These are phyloP conservation scores for Fraxinus sp. DNA, from an alignment of 305 asterid species.

Conservation along the genomic window DNA sequence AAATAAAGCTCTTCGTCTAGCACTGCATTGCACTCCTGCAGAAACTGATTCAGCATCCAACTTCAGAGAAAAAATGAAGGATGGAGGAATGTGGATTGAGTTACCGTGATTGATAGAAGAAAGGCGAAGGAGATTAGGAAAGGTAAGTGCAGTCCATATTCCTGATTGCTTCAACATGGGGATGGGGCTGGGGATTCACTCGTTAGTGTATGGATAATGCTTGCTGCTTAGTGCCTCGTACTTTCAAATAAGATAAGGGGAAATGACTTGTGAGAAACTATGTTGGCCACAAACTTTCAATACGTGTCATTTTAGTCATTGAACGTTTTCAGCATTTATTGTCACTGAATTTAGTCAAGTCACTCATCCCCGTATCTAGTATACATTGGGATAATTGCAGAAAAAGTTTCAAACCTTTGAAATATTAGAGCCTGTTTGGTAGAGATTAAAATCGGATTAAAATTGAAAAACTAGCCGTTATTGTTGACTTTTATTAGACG, in stretches of 20 bases:
- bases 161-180: conserved; percentile 42
- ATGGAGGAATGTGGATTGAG: conserved; percentile 7
- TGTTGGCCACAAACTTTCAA: not conserved
- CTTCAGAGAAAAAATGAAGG: not conserved
- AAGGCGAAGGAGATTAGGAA: conserved; percentile 29
- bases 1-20: conserved; percentile 42
- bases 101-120: not conserved
- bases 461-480: too few relatives aligned
- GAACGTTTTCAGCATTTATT: not conserved
- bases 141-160: conserved; percentile 33
- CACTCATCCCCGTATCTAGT: too few relatives aligned
- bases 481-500: too few relatives aligned
- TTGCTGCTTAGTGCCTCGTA: not conserved
- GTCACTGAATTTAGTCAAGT: too few relatives aligned
- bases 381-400: too few relatives aligned
- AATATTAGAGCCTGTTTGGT: too few relatives aligned
- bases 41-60: not conserved
- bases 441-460: too few relatives aligned
- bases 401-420: too few relatives aligned
- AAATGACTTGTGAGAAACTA: not conserved
- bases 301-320: not conserved
- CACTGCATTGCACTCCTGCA: conserved; percentile 5
- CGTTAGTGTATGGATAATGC: not conserved
- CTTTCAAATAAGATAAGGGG: not conserved
- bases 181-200: not conserved